Base-by-base conservation (phyloP, 2,329 filamentous ascomycete genomes). In the Fulvia fulva region DNA sequence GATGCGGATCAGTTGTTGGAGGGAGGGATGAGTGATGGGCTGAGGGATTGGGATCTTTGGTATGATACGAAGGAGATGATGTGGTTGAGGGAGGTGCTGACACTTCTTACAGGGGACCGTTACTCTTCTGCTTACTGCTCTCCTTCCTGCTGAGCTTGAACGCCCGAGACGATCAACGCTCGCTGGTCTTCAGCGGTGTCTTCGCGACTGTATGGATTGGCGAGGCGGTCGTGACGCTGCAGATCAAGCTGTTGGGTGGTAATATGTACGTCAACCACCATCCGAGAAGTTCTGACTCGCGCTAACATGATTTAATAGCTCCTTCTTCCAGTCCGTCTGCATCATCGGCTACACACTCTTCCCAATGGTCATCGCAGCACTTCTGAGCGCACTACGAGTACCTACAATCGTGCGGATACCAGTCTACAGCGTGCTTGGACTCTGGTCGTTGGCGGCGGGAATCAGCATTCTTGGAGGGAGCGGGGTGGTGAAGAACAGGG, bases 281-380 rank as follows among this genome's bases (percentile, higher is more conserved):
- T 7, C 14, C 19, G 22, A 12, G 8, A 52, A 12, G 2, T n/a
- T 41, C 14, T n/a, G 28, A 41, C 14, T n/a, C 14, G 14, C 43
- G 59, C 70, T 75, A 63, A 76, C 73, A 53, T 21, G 25, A 5
- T 30, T 19, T 26, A n/a, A 52, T 72, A 97, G 93, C 70, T 97
- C 94, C 19, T 99, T 99, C 75, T 94, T 96, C 71, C 94, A 99
- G 76, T 96, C 91, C 58, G 85, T 99, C 66, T 97, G 92, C 75
- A 95, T 99, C 68, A 99, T 99, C 72, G 94, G 94, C 47, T 99
- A 99, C 76, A 99, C 94, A 1, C 84, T 99, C 56, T 99, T 99
- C 77, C 94, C 94, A 1, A 84, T 99, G 54, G 94, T 97, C 67
- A 89, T 99, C 66, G 95, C 95, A 7, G 87, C 93, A 1, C 78